Conservation (phyloP, 2,329 filamentous ascomycete genomes). For the Neonectria coccinea region DNA sequence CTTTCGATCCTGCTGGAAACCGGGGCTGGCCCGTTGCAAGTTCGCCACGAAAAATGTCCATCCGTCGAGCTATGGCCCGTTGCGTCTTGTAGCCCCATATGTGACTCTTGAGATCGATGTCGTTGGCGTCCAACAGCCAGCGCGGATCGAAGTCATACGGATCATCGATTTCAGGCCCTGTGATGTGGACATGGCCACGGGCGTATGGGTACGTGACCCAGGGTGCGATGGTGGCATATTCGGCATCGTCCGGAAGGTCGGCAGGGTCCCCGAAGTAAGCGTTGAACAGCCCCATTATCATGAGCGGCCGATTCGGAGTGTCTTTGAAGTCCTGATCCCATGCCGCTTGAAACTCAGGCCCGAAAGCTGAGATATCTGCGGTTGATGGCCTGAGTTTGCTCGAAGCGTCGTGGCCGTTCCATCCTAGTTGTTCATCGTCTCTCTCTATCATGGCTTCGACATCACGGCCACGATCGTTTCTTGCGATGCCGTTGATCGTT, state of each 20-base stretch:
- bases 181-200: slow-evolving; percentile 72
- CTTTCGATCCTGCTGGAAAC: slow-evolving; percentile 57
- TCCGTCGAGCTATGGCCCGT: slow-evolving; percentile 70
- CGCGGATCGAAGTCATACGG: slow-evolving; percentile 68
- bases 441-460: too few relatives aligned
- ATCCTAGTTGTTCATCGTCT: slow-evolving; percentile 63
- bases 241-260: slow-evolving; percentile 49
- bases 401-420: slow-evolving; percentile 67
- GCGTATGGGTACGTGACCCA: slow-evolving; percentile 63
- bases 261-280: slow-evolving; percentile 53
- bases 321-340: slow-evolving; percentile 67
- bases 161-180: slow-evolving; percentile 54
- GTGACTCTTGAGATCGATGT: slow-evolving; percentile 71
- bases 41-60: slow-evolving; percentile 64
- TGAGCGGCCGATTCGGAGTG: slow-evolving; percentile 58
- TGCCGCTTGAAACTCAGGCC: slow-evolving; percentile 62
- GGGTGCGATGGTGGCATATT: slow-evolving; percentile 65
- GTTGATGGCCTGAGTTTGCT: slow-evolving; percentile 68
- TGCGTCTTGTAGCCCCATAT: slow-evolving; percentile 74
- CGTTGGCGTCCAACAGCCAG: slow-evolving; percentile 65
- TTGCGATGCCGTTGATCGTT: slow-evolving; percentile 60
- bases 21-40: slow-evolving; percentile 56
- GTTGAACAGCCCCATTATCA: slow-evolving; percentile 55
- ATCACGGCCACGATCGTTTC: too few relatives aligned
- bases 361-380: slow-evolving; percentile 63